These are phyloP conservation scores for Piloderma croceum DNA, from an alignment of 768 basidiomycete genomes.

Conservation along the genomic window DNA sequence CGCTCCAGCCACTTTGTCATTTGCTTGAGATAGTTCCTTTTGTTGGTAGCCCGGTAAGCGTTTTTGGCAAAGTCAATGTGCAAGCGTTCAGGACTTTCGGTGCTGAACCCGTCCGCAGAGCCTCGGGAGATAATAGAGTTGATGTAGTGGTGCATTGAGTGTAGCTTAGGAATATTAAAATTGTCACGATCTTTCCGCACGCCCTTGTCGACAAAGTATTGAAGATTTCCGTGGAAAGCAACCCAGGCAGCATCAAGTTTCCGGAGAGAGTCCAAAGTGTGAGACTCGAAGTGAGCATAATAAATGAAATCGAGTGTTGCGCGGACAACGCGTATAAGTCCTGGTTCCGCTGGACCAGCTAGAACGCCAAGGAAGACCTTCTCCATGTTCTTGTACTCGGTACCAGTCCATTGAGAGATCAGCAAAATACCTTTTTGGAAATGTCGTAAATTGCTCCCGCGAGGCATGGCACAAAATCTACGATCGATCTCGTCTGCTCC, in stretches of 20 bases:
- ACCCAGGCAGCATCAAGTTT: conserved; percentile 18
- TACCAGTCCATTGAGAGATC: conserved; percentile 30
- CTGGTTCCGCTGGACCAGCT: conserved; percentile 13
- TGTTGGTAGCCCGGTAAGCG: conserved; percentile 19
- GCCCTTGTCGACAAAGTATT: conserved; percentile 27
- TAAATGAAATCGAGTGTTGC: conserved; percentile 33
- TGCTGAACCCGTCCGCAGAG: conserved; percentile 29
- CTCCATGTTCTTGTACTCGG: conserved; percentile 29
- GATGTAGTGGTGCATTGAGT: conserved; percentile 24
- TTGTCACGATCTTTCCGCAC: conserved; percentile 19
- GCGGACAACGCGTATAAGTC: conserved; percentile 16
- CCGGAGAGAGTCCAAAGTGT: conserved; percentile 22
- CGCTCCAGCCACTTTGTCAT: conserved; percentile 35
- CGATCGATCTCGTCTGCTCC: conserved; percentile 12
- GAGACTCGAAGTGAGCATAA: conserved; percentile 22
- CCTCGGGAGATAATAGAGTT: conserved; percentile 22
- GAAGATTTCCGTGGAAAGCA: conserved; percentile 24
- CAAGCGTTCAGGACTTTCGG: conserved; percentile 31
- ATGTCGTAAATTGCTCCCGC: conserved; percentile 11
- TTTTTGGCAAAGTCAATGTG: conserved; percentile 41
- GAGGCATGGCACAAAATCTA: conserved; percentile 11
- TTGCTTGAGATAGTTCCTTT: conserved; percentile 27
- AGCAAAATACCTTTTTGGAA: conserved; percentile 27
- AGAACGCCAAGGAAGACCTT: conserved; percentile 29
- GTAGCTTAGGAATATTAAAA: conserved; percentile 36